These are phyloP conservation scores for Eucalyptus decipiens DNA, from an alignment of 345 rosid species.

Conservation along the genomic window DNA sequence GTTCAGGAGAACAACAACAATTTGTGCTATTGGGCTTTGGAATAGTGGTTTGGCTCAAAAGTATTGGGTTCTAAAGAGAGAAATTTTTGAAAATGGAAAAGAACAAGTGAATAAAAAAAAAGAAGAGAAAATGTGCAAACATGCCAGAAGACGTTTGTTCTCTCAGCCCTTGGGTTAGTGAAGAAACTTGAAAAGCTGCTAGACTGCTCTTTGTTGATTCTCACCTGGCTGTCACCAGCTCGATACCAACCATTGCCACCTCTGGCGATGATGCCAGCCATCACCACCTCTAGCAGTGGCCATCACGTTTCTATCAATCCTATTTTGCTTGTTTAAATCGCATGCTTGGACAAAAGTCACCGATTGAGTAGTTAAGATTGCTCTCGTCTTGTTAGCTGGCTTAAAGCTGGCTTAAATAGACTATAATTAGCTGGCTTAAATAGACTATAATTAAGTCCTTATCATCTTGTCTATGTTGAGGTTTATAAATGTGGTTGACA, in stretches of 20 bases:
- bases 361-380: neutral
- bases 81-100: neutral
- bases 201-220: neutral
- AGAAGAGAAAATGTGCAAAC: neutral
- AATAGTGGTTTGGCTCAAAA: neutral
- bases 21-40: neutral
- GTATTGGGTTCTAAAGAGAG: neutral
- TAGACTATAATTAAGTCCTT: neutral
- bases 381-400: neutral
- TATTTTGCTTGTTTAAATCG: neutral
- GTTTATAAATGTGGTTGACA: neutral
- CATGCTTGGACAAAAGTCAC: neutral
- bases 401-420: neutral
- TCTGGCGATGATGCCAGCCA: neutral
- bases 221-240: neutral
- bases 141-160: neutral
- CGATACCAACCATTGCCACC: neutral
- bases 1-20: neutral
- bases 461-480: neutral
- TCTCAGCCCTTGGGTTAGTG: neutral
- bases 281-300: neutral
- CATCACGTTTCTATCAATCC: neutral
- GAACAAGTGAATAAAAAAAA: neutral
- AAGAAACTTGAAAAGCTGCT: neutral
- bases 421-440: neutral